These are phyloP conservation scores for Dryadomyces quercivorus DNA, from an alignment of 2,329 filamentous ascomycete species.

Conservation along the genomic window DNA sequence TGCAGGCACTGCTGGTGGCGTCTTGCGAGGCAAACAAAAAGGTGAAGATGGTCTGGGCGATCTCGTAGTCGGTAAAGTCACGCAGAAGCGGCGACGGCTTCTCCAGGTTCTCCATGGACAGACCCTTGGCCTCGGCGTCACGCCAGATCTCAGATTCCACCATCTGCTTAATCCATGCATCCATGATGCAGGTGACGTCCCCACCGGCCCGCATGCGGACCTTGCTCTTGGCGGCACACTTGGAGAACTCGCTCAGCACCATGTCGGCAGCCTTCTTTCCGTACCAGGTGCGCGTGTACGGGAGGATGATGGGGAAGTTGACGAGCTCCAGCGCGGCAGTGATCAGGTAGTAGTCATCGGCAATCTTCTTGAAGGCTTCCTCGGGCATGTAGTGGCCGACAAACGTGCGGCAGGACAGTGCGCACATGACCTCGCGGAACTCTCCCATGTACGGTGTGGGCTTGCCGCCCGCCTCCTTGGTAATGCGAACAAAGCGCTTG, in stretches of 20 bases:
- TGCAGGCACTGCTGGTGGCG: slow-evolving; percentile 84
- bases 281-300: slow-evolving; percentile 93
- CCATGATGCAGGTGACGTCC: slow-evolving; percentile 83
- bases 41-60: slow-evolving; percentile 86
- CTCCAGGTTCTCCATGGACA: slow-evolving; percentile 53
- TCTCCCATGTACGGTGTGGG: slow-evolving; percentile 77
- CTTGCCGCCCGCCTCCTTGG: slow-evolving; percentile 57
- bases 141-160: slow-evolving; percentile 73
- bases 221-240: slow-evolving; percentile 88
- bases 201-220: slow-evolving; percentile 82
- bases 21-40: slow-evolving; percentile 97
- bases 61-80: slow-evolving; percentile 82
- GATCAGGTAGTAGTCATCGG: slow-evolving; percentile 93
- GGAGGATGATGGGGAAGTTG: slow-evolving; percentile 95
- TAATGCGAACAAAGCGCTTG: slow-evolving; percentile 62
- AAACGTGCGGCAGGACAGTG: slow-evolving; percentile 91
- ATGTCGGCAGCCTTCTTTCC: slow-evolving; percentile 92
- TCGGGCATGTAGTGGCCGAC: slow-evolving; percentile 92
- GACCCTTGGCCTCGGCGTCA: slow-evolving; percentile 62
- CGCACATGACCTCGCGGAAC: slow-evolving; percentile 91
- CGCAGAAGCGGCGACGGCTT: slow-evolving; percentile 78
- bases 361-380: slow-evolving; percentile 82
- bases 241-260: slow-evolving; percentile 78
- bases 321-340: slow-evolving; percentile 92
- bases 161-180: slow-evolving; percentile 85